Evolutionary conservation across 768 basidiomycete genomes (phyloP).

Genomic region (Saitozyma podzolica): DNA sequence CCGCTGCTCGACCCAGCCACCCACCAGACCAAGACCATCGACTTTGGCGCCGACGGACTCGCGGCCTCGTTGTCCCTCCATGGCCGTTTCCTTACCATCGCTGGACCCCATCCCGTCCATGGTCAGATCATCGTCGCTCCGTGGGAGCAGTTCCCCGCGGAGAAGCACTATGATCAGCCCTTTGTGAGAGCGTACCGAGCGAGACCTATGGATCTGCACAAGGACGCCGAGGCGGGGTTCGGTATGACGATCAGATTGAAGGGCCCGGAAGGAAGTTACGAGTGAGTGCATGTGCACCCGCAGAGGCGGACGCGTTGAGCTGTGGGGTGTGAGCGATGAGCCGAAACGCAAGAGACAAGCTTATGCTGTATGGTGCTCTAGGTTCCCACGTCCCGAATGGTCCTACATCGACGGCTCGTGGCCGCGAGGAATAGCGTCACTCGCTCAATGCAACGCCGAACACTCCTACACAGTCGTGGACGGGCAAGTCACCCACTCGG

Average conservation of each 20-base stretch:
- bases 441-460: neutral
- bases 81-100: neutral
- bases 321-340: neutral
- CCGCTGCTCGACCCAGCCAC: neutral
- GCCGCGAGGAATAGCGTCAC: neutral
- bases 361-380: neutral
- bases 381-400: neutral
- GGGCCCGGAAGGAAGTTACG: neutral
- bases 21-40: neutral
- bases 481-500: neutral
- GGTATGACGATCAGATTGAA: neutral
- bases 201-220: neutral
- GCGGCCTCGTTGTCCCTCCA: neutral
- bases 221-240: neutral
- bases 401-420: neutral
- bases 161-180: neutral
- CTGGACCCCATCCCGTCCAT: neutral
- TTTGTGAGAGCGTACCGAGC: neutral
- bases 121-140: neutral
- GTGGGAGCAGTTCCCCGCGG: neutral
- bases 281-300: no score
- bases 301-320: neutral
- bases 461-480: neutral
- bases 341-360: no score
- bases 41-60: neutral